Evolutionary conservation across 2,329 filamentous ascomycete species (phyloP).

Genomic region (Colletotrichum musicola): DNA sequence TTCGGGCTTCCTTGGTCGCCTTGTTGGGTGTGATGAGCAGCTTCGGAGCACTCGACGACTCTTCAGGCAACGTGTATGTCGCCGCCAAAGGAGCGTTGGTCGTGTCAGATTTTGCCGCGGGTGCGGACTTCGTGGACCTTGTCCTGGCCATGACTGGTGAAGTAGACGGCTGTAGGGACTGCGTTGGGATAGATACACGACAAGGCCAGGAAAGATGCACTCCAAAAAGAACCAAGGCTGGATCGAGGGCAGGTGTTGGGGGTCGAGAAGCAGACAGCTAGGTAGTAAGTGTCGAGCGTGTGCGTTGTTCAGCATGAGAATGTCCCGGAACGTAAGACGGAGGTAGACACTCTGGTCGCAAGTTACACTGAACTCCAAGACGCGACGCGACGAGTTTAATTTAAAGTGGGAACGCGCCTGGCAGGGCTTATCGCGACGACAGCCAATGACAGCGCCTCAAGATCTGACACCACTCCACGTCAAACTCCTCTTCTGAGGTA

Average conservation of each 20-base stretch:
- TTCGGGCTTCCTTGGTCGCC: slow-evolving; percentile 65
- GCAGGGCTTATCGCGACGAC: slow-evolving; percentile 17
- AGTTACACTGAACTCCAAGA: neutral
- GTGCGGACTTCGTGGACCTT: slow-evolving; percentile 56
- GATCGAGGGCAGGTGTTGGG: too few relatives aligned
- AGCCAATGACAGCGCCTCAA: slow-evolving; percentile 14
- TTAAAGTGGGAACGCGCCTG: slow-evolving; percentile 27
- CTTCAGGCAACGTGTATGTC: slow-evolving; percentile 56
- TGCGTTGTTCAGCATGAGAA: neutral
- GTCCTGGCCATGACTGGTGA: slow-evolving; percentile 61
- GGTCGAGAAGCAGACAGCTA: too few relatives aligned
- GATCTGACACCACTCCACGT: slow-evolving; percentile 17
- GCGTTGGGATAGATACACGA: too few relatives aligned
- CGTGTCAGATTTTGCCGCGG: slow-evolving; percentile 48
- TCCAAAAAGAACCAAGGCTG: too few relatives aligned
- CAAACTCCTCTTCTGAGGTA: slow-evolving; percentile 37
- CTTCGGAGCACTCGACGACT: slow-evolving; percentile 59
- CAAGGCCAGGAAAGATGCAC: too few relatives aligned
- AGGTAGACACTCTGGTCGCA: neutral
- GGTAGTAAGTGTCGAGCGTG: neutral
- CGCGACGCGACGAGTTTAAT: slow-evolving; percentile 34
- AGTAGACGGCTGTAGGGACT: neutral
- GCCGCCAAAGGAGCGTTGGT: slow-evolving; percentile 45
- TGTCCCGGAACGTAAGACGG: neutral
- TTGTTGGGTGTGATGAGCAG: slow-evolving; percentile 73